These are phyloP conservation scores for Penicillium riverlandense DNA, from an alignment of 495 filamentous ascomycete genomes.

Conservation along the genomic window DNA sequence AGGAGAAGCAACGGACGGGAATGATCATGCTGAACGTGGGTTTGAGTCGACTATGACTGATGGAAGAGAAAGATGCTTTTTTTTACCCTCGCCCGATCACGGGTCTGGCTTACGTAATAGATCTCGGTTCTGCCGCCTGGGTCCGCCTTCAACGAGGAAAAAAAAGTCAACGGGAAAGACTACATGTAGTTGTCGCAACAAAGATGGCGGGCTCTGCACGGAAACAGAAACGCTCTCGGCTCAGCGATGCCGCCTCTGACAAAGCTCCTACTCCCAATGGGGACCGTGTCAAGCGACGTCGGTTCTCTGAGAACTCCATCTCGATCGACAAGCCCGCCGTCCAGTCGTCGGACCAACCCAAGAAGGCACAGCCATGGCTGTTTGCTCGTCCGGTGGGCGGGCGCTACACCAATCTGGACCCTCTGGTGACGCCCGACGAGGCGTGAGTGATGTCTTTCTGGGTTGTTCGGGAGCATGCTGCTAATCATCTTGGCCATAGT, in stretches of 20 bases:
- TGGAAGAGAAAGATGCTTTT: constrained; percentile 9
- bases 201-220: constrained; percentile 10
- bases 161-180: constrained; percentile 6
- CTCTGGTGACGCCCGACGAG: constrained; percentile 73
- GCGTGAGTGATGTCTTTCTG: constrained; percentile 46
- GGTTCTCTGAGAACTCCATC: constrained; percentile 16
- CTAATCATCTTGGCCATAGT: constrained; percentile 33
- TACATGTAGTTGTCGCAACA: not conserved
- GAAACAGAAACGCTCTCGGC: constrained; percentile 29
- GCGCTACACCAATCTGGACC: constrained; percentile 53
- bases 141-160: constrained; percentile 12
- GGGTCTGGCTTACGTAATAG: too few species aligned
- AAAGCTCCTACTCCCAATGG: constrained; percentile 13
- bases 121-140: constrained; percentile 3
- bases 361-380: constrained; percentile 20
- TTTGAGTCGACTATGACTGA: constrained; percentile 10
- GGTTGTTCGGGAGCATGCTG: constrained; percentile 3
- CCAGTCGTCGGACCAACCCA: too few species aligned
- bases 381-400: constrained; percentile 27
- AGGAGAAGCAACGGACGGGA: constrained; percentile 96
- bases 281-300: constrained; percentile 27
- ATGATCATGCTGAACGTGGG: constrained; percentile 75
- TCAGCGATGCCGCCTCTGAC: constrained; percentile 22
- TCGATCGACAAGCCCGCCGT: not conserved
- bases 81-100: constrained; percentile 1